Evolutionary conservation across 2,329 filamentous ascomycete species (phyloP).

Genomic region (Pseudovirgaria hyperparasitica): DNA sequence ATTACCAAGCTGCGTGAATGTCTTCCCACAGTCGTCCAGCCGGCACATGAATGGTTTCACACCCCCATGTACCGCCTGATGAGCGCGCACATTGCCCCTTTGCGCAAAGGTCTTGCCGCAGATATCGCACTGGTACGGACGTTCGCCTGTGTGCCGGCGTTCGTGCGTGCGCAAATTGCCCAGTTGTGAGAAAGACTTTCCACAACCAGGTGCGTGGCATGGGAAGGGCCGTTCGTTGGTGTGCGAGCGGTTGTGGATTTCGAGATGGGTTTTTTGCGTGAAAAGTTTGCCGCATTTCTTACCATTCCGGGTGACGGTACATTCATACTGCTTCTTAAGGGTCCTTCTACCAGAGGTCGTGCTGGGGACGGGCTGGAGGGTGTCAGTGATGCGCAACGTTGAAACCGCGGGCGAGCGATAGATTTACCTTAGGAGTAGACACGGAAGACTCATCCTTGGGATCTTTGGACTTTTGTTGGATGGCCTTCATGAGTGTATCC

Average conservation of each 20-base stretch:
- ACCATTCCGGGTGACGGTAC: too few species aligned
- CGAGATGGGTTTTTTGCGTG: conserved; percentile 81
- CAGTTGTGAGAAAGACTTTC: conserved; percentile 72
- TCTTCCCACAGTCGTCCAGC: conserved; percentile 73
- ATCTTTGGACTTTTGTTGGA: conserved; percentile 55
- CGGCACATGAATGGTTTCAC: conserved; percentile 70
- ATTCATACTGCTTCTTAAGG: conserved; percentile 63
- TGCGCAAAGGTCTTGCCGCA: conserved; percentile 79
- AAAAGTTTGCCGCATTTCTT: conserved; percentile 75
- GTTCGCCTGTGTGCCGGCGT: conserved; percentile 75
- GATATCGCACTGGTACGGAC: conserved; percentile 65
- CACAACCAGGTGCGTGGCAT: conserved; percentile 62
- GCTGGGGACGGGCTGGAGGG: conserved; percentile 4
- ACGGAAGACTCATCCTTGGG: not conserved
- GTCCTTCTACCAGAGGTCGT: conserved; percentile 13
- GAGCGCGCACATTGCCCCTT: conserved; percentile 71
- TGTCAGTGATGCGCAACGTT: too few species aligned
- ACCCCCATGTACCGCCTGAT: conserved; percentile 67
- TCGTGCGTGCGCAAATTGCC: conserved; percentile 77
- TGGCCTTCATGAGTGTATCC: conserved; percentile 78
- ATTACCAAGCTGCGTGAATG: conserved; percentile 83
- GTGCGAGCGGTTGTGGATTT: conserved; percentile 79
- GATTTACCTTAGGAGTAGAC: too few species aligned
- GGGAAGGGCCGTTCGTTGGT: conserved; percentile 79
- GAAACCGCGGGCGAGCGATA: too few species aligned